phyloP scores from a whole-genome alignment of 257 asterid genomes.

The Solanum phureja region DNA sequence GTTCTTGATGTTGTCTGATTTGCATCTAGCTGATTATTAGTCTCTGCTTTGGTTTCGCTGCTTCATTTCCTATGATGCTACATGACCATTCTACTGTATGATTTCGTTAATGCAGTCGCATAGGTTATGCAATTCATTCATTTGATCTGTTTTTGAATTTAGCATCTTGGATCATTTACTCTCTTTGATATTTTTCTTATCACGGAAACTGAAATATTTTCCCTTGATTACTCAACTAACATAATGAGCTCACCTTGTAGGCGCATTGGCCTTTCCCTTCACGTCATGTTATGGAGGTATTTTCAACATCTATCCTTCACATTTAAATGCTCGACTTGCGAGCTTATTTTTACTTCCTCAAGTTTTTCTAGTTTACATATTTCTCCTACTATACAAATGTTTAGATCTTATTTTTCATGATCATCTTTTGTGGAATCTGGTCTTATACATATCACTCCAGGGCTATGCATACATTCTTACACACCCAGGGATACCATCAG shows the following conservation, averaged over 20 bases:
- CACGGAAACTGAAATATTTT: neutral
- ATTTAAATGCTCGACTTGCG: neutral
- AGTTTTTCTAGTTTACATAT: neutral
- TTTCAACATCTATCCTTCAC: neutral
- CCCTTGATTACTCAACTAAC: neutral
- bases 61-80: neutral
- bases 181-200: neutral
- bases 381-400: neutral
- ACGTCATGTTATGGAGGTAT: constrained; percentile 82
- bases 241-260: constrained; percentile 28
- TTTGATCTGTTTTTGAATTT: neutral
- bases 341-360: neutral
- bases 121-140: neutral
- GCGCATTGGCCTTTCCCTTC: constrained; percentile 97
- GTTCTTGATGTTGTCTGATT: constrained; percentile 15
- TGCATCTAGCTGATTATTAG: neutral
- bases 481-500: constrained; percentile 87
- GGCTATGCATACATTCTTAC: constrained; percentile 85
- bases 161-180: neutral
- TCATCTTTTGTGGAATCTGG: neutral
- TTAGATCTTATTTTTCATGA: neutral
- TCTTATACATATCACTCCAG: constrained; percentile 17
- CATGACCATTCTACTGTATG: neutral
- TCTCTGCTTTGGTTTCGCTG: neutral
- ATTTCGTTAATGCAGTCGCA: neutral